These are phyloP conservation scores for Aegilops bicornis DNA, from an alignment of 176 grass and related monocot species.

Conservation along the genomic window DNA sequence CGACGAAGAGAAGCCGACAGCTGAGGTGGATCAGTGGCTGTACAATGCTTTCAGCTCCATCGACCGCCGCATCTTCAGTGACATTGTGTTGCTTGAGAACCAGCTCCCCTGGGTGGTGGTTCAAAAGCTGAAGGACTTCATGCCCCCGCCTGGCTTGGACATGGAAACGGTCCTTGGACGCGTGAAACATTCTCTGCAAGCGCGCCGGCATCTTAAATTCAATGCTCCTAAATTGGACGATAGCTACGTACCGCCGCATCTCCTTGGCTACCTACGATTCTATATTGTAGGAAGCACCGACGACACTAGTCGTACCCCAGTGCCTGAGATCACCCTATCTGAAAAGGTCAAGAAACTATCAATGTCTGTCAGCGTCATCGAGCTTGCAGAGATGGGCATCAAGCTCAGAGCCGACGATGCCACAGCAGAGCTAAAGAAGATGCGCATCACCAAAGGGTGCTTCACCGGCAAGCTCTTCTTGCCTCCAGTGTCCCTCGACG, in stretches of 20 bases:
- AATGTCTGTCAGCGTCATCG: neutral
- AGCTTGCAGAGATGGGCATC: neutral
- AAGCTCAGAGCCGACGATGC: neutral
- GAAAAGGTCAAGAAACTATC: neutral
- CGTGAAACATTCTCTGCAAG: neutral
- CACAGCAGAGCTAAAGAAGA: neutral
- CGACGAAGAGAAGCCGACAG: too few species aligned
- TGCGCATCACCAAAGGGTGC: neutral
- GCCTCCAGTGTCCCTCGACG: neutral
- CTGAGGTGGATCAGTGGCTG: neutral
- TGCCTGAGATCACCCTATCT: too few species aligned
- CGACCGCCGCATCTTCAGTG: neutral
- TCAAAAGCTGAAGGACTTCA: neutral
- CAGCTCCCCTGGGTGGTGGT: neutral
- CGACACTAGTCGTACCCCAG: too few species aligned
- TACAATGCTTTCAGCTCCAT: neutral
- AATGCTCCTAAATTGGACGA: too few species aligned
- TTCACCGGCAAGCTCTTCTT: neutral
- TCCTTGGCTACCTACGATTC: too few species aligned
- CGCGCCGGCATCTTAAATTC: too few species aligned
- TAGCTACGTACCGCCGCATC: too few species aligned
- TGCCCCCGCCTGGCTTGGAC: neutral
- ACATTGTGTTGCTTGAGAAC: neutral
- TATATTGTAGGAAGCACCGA: too few species aligned
- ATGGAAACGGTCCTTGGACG: neutral